A percentile compares a stretch with the other conserved stretches of the same genome.
Evolutionary conservation across 2,329 filamentous ascomycete genomes (phyloP).

Genomic region (Alternaria viburni): DNA sequence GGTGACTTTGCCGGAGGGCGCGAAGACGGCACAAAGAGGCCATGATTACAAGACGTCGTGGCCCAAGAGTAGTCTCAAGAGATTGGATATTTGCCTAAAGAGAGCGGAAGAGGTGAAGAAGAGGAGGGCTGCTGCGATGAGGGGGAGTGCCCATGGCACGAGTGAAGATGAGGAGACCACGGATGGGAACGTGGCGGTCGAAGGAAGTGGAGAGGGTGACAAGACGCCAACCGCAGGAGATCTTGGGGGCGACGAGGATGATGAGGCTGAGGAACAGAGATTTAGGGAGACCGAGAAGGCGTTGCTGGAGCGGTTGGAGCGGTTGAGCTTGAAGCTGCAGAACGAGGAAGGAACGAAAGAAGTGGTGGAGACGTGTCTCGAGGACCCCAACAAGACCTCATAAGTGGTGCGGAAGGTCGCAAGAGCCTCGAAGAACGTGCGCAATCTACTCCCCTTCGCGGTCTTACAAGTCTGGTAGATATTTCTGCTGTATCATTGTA

Average conservation of each 20-base stretch:
- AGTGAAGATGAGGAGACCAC: background rate
- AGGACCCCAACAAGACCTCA: background rate
- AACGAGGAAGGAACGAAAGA: conserved; percentile 12
- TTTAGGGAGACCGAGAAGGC: conserved; percentile 35
- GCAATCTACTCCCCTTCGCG: too few species aligned
- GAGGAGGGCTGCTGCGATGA: background rate
- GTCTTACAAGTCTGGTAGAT: background rate
- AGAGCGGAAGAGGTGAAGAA: conserved; percentile 9
- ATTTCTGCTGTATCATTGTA: background rate
- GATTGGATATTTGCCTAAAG: conserved; percentile 24
- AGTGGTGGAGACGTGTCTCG: background rate
- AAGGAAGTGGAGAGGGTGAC: conserved; percentile 24
- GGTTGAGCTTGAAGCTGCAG: conserved; percentile 34
- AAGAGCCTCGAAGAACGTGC: background rate
- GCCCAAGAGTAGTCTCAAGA: conserved; percentile 38
- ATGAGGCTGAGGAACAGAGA: conserved; percentile 39
- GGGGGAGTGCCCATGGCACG: background rate
- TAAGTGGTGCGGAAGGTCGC: background rate
- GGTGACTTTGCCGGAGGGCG: conserved; percentile 32
- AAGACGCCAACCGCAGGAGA: conserved; percentile 40
- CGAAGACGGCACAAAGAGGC: conserved; percentile 18
- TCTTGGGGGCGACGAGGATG: conserved; percentile 23
- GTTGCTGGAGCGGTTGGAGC: conserved; percentile 38
- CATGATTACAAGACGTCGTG: conserved; percentile 23
- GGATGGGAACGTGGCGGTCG: conserved; percentile 1